Base-by-base conservation (phyloP, 768 basidiomycete genomes). In the Pleurotus salmoneostramineus region DNA sequence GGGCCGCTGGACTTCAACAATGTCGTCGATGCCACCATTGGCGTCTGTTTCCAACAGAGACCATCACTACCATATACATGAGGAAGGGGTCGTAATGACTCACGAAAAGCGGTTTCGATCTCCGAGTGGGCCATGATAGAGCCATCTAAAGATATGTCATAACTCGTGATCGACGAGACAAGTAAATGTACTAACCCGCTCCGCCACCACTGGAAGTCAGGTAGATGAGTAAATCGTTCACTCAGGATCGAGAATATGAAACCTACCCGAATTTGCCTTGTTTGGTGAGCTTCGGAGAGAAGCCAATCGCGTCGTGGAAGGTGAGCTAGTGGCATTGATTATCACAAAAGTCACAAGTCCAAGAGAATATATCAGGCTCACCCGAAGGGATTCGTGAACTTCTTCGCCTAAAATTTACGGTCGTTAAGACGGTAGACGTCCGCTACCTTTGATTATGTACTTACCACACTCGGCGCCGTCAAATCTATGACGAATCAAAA, bases 241-340 rank as follows among this genome's bases (percentile, higher is more conserved):
- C 8, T 6, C 15, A 14, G 1, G 48, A 3, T 46, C 17, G 44
- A 6, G 31, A 31, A 17, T 4, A 10, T 21, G 36, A n/a, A 11
- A 58, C 65, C 57, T 45, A 62, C 66, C 67, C 67, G 37, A 67
- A 67, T 59, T 65, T 58, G 5, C 66, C 66, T 42, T 62, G 45
- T 5, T 40, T 15, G 27, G 58, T 57, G 1, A 71, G 55, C n/a
- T 59, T 61, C 6, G 63, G 60, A 1, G 70, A 71, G 59, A 69
- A 72, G 4, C 69, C 71, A 42, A 72, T 70, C 3, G 70, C 71
- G 50, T 72, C 71, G 61, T 72, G 66, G 64, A 67, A 68, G 11
- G 66, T 66, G 45, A 69, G 62, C 66, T 66, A 58, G 15, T 15
- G 5, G 44, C 44, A 12, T 33, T 15, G 5, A 57, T 55, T 11